Conservation (phyloP, 768 basidiomycete species). For the Tephrocybe sp. region DNA sequence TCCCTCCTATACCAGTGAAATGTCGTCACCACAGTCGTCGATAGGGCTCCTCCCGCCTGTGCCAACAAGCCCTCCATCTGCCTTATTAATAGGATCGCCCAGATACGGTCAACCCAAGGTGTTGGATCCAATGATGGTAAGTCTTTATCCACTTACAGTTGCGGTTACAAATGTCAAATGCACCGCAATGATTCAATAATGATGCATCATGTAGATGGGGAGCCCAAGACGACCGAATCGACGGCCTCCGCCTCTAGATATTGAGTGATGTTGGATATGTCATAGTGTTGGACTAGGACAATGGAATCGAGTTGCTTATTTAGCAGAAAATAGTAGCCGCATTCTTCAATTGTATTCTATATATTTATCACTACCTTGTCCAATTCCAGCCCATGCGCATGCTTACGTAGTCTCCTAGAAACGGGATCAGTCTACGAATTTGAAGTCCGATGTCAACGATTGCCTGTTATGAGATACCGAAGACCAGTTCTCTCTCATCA, state of each 20-base stretch:
- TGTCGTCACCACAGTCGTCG: slow-evolving; percentile 26
- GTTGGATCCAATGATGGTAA: slow-evolving; percentile 12
- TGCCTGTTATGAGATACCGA: not conserved
- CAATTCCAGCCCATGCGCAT: no score
- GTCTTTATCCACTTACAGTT: slow-evolving; percentile 1
- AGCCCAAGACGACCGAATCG: slow-evolving; percentile 29
- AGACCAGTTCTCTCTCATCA: slow-evolving; percentile 3
- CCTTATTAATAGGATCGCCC: slow-evolving; percentile 9
- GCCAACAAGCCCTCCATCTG: slow-evolving; percentile 16
- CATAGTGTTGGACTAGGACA: not conserved
- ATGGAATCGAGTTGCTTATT: not conserved
- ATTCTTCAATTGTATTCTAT: not conserved
- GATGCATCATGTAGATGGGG: slow-evolving; percentile 16
- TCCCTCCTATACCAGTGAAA: slow-evolving; percentile 23
- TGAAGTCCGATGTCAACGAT: slow-evolving; percentile 21
- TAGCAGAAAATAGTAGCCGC: not conserved
- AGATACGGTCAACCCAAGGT: slow-evolving; percentile 1
- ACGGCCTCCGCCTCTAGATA: slow-evolving; percentile 29
- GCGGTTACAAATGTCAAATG: slow-evolving; percentile 5
- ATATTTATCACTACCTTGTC: not conserved
- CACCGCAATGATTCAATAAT: no score
- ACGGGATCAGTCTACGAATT: slow-evolving; percentile 15
- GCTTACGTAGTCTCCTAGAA: slow-evolving; percentile 13
- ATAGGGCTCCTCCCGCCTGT: slow-evolving; percentile 27
- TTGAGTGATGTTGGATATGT: not conserved